These are phyloP conservation scores for Candida ascalaphidarum DNA, from an alignment of 805 yeast genomes.

Conservation along the genomic window DNA sequence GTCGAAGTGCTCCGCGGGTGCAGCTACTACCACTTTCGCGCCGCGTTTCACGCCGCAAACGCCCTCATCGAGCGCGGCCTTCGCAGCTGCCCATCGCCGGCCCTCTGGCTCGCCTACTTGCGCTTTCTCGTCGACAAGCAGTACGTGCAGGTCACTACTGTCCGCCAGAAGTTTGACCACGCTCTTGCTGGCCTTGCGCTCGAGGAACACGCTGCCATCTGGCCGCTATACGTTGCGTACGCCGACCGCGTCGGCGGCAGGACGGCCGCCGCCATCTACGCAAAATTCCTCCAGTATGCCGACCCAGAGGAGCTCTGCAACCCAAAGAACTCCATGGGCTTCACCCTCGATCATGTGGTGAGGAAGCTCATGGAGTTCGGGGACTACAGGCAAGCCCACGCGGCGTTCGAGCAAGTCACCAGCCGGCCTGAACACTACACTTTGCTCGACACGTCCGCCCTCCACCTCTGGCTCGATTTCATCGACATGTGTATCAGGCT, in stretches of 20 bases:
- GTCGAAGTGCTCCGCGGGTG: constrained; percentile 15
- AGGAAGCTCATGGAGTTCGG: constrained; percentile 23
- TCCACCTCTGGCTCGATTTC: constrained; percentile 41
- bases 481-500: constrained; percentile 16
- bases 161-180: constrained; percentile 38
- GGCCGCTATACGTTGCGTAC: constrained; percentile 45
- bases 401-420: constrained; percentile 24
- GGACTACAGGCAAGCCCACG: constrained; percentile 13
- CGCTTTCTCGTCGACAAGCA: constrained; percentile 27
- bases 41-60: constrained; percentile 28
- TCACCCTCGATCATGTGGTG: constrained; percentile 20
- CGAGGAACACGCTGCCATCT: constrained; percentile 36
- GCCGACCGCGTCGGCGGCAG: constrained; percentile 40
- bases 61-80: constrained; percentile 42
- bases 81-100: too few relatives aligned
- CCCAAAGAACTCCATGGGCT: constrained; percentile 2
- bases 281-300: constrained; percentile 19
- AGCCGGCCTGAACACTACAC: constrained; percentile 19
- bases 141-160: constrained; percentile 21
- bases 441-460: constrained; percentile 28
- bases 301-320: too few relatives aligned
- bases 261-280: constrained; percentile 23
- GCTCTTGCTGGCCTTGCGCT: constrained; percentile 42
- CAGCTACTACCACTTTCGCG: constrained; percentile 15
- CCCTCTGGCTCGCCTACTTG: constrained; percentile 46